Base-by-base conservation (phyloP, 768 basidiomycete species). In the Mycena galopus region DNA sequence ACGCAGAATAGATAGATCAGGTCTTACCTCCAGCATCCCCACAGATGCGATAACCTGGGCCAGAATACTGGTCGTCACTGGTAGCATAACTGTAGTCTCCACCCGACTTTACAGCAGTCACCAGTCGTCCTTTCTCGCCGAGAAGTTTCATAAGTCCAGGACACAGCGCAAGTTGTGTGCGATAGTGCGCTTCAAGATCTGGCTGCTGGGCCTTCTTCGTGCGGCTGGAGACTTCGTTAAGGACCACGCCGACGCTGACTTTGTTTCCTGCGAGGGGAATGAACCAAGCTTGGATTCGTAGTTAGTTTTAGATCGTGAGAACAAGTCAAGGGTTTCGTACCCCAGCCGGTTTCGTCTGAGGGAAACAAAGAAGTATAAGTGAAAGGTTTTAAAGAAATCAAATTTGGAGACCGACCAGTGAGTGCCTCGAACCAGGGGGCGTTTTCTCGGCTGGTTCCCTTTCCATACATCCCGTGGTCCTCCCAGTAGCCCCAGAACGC, bases 401-500 rank as follows among this genome's bases (percentile, higher is more conserved):
- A 8, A 37, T 10, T 16, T 37, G 35, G 16, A 8, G 10, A 16
- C 35, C 11, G 19, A 51, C 50, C 25, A 25, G 50, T 51, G 10
- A 51, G 76, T 2, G 91, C 89, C 75, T 91, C 90, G 66, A 88
- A 86, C 83, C 83, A 86, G 12, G 86, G 85, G 1, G 88, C 83
- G 39, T 86, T 85, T 72, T 87, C 84, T 30, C 86, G n/a, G n/a
- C 91, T 67, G 80, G 82, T 5, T 81, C 82, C n/a, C n/a, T n/a
- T n/a, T n/a, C n/a, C n/a, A n/a, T n/a, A n/a, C n/a, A n/a, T n/a
- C n/a, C n/a, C n/a, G 10, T 84, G 82, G 4, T 84, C 87, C 37
- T 77, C 83, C 91, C 91, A 93, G 73, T 93, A 93, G 3, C 90
- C 91, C 92, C 92, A 93, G 29, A 87, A 80, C 3, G 92, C 92